Evolutionary conservation across 192 early-diverging fungal species (phyloP), one percentile per base, ranked within the genome.

Genomic region (Thoreauomyces humboldtii): DNA sequence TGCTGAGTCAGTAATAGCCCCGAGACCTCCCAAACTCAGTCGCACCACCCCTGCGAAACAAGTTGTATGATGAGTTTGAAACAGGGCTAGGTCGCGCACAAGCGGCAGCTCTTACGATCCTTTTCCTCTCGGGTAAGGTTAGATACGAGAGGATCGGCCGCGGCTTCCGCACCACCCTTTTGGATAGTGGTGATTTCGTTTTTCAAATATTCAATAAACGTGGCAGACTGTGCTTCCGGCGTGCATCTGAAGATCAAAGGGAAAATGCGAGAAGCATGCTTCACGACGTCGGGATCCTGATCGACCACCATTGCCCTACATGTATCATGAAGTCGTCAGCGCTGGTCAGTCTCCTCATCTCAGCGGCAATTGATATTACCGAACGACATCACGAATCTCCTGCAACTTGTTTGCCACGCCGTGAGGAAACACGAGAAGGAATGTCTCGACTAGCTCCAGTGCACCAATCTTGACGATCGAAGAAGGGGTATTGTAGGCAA

Each of bases 381-480:
- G 63, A 15, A 77, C 43, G 11, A 79, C 63, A 62, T 85, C 83
- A 2, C 83, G 67, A 11, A 78, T 74, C 61, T 84, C 81, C 19
- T 59, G 42, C 6, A 84, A 48, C 42, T 78, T 78, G 37, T 50
- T 38, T 0, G 53, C 67, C 5, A 83, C 65, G 11, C 73, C 81
- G 32, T 73, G 76, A 50, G 83, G 83, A 44, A 84, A 85, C 1
- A 85, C 76, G 21, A 84, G 51, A 2, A 81, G 44, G 38, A 77
- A 77, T 1, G 70, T 56, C 63, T 85, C 81, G n/a, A 85, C 44
- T 2, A 85, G 66, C 33, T 77, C 70, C 7, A 85, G 56, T 1
- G 79, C 76, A 9, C 73, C 79, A 32, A 76, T 57, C 45, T 84
- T 81, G 35, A 83, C 63, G 19, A 70, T 61, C 27, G 77, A 64